Conservation (phyloP, 2,329 filamentous ascomycete species). For the Verticillium nubilum region DNA sequence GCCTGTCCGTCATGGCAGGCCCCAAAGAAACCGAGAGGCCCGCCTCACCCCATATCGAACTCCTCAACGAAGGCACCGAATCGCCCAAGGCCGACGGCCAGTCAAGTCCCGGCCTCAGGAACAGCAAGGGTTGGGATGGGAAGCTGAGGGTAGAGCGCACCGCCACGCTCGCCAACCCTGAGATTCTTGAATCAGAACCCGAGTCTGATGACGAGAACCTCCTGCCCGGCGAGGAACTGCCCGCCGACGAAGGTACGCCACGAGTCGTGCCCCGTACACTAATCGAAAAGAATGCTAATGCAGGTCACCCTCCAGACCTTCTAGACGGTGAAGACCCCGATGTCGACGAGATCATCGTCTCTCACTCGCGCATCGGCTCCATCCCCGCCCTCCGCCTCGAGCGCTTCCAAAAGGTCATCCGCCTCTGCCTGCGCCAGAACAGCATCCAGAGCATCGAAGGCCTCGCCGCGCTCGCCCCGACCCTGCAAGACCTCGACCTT, state of each 20-base stretch:
- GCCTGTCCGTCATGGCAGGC: slow-evolving; percentile 30
- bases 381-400: slow-evolving; percentile 75
- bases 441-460: slow-evolving; percentile 76
- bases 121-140: slow-evolving; percentile 75
- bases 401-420: slow-evolving; percentile 70
- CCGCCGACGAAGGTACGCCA: slow-evolving; percentile 69
- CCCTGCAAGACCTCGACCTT: slow-evolving; percentile 79
- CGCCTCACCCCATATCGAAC: slow-evolving; percentile 41
- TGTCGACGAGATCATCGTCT: slow-evolving; percentile 76
- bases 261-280: not conserved
- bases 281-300: slow-evolving; percentile 3
- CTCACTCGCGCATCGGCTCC: slow-evolving; percentile 79
- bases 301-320: slow-evolving; percentile 40
- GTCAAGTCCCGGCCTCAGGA: slow-evolving; percentile 42
- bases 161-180: slow-evolving; percentile 67
- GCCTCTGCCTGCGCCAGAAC: slow-evolving; percentile 90
- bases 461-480: slow-evolving; percentile 58
- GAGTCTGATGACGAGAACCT: slow-evolving; percentile 71
- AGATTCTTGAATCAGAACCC: slow-evolving; percentile 69
- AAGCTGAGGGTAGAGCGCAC: slow-evolving; percentile 72
- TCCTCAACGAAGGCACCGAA: slow-evolving; percentile 35
- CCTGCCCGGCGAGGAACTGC: slow-evolving; percentile 67
- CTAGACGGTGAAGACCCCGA: slow-evolving; percentile 56
- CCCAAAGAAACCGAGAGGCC: slow-evolving; percentile 28
- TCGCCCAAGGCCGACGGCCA: slow-evolving; percentile 30